Conservation (phyloP, 108 stramenopile genomes). For the Chaetoceros muelleri region DNA sequence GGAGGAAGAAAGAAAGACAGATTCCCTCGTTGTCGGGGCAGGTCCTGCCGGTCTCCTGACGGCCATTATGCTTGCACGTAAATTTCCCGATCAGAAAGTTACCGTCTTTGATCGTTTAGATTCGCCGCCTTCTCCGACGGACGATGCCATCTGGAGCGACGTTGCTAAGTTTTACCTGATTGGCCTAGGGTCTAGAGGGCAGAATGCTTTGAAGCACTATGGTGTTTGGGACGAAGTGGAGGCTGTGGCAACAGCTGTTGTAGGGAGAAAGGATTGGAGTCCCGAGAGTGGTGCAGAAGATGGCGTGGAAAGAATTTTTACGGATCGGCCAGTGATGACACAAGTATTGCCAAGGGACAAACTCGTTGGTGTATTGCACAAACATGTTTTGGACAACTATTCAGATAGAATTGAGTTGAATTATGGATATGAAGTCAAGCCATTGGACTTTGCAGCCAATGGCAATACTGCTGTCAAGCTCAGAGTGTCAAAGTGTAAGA, state of each 20-base stretch:
- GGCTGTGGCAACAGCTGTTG: constrained; percentile 40
- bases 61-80: constrained; percentile 58
- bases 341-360: constrained; percentile 72
- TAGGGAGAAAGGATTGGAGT: constrained; percentile 79
- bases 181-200: constrained; percentile 78
- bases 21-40: constrained; percentile 52
- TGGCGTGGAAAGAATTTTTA: constrained; percentile 49
- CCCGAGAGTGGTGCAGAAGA: constrained; percentile 39
- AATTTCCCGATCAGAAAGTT: constrained; percentile 29
- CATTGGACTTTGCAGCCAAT: constrained; percentile 34
- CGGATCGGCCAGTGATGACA: constrained; percentile 47
- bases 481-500: constrained; percentile 11
- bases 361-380: constrained; percentile 55
- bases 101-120: constrained; percentile 48
- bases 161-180: constrained; percentile 62
- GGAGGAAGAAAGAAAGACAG: constrained; percentile 1
- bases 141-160: constrained; percentile 48
- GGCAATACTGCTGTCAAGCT: constrained; percentile 8
- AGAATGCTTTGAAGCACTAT: constrained; percentile 50
- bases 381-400: constrained; percentile 43
- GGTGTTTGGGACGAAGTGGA: constrained; percentile 63
- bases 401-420: constrained; percentile 31
- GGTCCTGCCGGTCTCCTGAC: constrained; percentile 60
- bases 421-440: constrained; percentile 44
- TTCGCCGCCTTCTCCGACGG: constrained; percentile 42